A percentile compares a stretch with the other conserved stretches of the same genome.
Conservation (phyloP, 148 eudicot genomes). For the Agrostemma githago region DNA sequence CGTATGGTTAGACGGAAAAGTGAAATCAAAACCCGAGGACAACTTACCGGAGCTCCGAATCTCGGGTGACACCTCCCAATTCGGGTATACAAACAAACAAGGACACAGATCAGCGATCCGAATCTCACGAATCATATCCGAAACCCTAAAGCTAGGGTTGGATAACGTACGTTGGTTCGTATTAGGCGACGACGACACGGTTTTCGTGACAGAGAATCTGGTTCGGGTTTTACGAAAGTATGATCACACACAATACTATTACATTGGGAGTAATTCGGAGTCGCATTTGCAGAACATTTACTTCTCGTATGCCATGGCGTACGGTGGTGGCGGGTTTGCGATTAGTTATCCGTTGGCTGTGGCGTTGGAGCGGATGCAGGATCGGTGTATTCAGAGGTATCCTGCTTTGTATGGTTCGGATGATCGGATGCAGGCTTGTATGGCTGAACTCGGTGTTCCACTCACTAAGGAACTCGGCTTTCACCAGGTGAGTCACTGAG, state of each 20-base stretch:
- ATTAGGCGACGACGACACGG: conserved; percentile 86
- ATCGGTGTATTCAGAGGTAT: conserved; percentile 70
- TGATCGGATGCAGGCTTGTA: conserved; percentile 94
- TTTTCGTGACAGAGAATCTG: conserved; percentile 72
- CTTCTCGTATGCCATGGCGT: conserved; percentile 85
- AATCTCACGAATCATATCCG: conserved; percentile 78
- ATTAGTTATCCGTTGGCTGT: conserved; percentile 85
- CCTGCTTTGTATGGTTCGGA: conserved; percentile 82
- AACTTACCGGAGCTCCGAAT: conserved; percentile 47
- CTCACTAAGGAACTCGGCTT: conserved; percentile 86
- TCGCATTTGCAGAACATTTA: conserved; percentile 78
- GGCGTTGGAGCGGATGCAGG: conserved; percentile 77
- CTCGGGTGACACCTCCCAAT: conserved; percentile 56
- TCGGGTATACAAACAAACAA: conserved; percentile 51
- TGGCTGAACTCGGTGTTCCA: conserved; percentile 95
- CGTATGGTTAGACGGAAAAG: conserved; percentile 59
- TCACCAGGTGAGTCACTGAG: conserved; percentile 56
- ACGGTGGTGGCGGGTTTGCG: conserved; percentile 94
- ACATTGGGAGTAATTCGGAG: conserved; percentile 76
- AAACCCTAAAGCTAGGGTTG: conserved; percentile 52
- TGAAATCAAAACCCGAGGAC: conserved; percentile 20
- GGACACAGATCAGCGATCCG: conserved; percentile 89
- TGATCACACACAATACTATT: conserved; percentile 64
- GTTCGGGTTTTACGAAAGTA: conserved; percentile 57
- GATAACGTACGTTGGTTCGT: conserved; percentile 76